phyloP scores from a whole-genome alignment of 2,329 filamentous ascomycete species.

The Bipolaris zeicola region DNA sequence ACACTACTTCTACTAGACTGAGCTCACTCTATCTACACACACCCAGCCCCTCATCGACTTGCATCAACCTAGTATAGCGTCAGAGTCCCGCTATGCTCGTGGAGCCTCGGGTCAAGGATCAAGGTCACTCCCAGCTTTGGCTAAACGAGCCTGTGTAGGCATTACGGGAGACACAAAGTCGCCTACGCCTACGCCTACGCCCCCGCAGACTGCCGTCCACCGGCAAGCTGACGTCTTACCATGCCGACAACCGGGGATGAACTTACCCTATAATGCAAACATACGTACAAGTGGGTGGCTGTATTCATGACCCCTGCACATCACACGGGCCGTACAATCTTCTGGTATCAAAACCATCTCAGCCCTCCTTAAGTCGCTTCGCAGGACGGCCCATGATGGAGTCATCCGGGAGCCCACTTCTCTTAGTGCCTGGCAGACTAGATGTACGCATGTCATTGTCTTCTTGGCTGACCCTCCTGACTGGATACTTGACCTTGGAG shows the following conservation, averaged over 20 bases:
- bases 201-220: slow-evolving; percentile 1
- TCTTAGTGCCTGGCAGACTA: slow-evolving; percentile 88
- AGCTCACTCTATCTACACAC: background rate
- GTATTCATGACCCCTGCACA: slow-evolving; percentile 5
- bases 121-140: slow-evolving; percentile 3
- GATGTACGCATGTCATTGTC: slow-evolving; percentile 94
- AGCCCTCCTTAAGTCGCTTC: slow-evolving; percentile 60
- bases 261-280: slow-evolving; percentile 11
- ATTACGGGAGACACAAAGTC: slow-evolving; percentile 12
- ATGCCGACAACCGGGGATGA: slow-evolving; percentile 6
- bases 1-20: background rate
- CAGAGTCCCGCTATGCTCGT: slow-evolving; percentile 8
- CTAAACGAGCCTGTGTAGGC: slow-evolving; percentile 3
- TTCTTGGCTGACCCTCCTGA: slow-evolving; percentile 87
- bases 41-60: background rate
- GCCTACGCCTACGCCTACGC: background rate
- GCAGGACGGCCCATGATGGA: slow-evolving; percentile 62
- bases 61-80: background rate
- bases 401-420: slow-evolving; percentile 85
- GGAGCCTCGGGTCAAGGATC: background rate
- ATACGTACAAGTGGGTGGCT: slow-evolving; percentile 9
- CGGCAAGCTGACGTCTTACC: background rate
- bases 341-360: slow-evolving; percentile 14
- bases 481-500: slow-evolving; percentile 84
- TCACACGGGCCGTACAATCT: background rate